phyloP scores from a whole-genome alignment of 2,329 filamentous ascomycete genomes.

The Epichloe festucae region DNA sequence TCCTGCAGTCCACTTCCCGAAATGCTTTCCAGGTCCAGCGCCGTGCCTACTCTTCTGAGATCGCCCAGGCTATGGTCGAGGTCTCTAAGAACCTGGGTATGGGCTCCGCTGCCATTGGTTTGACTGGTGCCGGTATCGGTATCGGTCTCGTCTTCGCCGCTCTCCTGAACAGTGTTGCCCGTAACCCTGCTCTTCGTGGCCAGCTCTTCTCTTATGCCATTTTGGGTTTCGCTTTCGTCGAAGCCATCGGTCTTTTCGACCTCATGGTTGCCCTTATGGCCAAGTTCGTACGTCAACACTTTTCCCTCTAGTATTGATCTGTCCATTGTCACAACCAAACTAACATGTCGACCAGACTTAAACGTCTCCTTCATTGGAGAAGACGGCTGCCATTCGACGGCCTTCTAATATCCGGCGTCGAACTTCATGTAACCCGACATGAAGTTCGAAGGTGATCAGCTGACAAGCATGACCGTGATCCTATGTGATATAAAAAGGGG shows the following conservation, averaged over 20 bases:
- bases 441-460: constrained; percentile 15
- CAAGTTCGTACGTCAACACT: constrained; percentile 57
- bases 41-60: constrained; percentile 78
- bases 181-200: constrained; percentile 87
- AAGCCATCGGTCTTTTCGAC: constrained; percentile 81
- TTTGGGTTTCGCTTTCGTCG: constrained; percentile 90
- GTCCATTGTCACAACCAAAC: background rate
- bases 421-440: constrained; percentile 15
- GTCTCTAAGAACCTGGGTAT: constrained; percentile 86
- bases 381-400: constrained; percentile 24
- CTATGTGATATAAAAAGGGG: constrained; percentile 23
- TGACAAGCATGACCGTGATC: constrained; percentile 15
- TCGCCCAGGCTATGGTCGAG: constrained; percentile 78
- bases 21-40: constrained; percentile 51
- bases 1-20: constrained; percentile 53
- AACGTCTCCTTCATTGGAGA: constrained; percentile 21
- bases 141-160: constrained; percentile 90
- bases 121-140: constrained; percentile 87
- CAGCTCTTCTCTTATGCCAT: constrained; percentile 96
- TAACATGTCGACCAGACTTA: constrained; percentile 20
- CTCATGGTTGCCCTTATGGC: constrained; percentile 89
- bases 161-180: constrained; percentile 78
- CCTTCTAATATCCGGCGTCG: constrained; percentile 19
- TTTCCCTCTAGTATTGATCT: background rate
- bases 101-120: constrained; percentile 81